These are phyloP conservation scores for Dissoconium aciculare DNA, from an alignment of 2,329 filamentous ascomycete genomes.

Conservation along the genomic window DNA sequence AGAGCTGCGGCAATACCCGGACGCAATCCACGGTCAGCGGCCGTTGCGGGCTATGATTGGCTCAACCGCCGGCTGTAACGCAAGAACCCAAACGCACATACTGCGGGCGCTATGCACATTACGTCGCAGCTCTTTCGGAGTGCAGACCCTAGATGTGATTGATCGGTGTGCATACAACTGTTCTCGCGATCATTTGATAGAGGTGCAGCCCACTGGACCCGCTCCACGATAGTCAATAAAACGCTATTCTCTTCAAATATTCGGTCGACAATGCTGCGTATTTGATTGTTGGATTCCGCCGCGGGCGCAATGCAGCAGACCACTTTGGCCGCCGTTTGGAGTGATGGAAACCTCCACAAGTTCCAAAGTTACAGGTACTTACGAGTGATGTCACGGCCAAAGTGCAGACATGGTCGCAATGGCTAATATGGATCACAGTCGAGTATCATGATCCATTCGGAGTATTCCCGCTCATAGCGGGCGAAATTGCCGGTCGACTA, in stretches of 20 bases:
- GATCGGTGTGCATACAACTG: too few relatives aligned
- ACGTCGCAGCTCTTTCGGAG: too few relatives aligned
- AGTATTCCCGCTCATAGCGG: slow-evolving; percentile 67
- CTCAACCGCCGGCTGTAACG: not conserved
- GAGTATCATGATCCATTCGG: slow-evolving; percentile 92
- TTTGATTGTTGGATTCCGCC: too few relatives aligned
- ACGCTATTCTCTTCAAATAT: too few relatives aligned
- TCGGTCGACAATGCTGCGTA: too few relatives aligned
- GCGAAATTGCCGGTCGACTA: slow-evolving; percentile 61
- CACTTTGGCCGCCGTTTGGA: slow-evolving; percentile 11
- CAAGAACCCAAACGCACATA: not conserved
- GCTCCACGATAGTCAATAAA: too few relatives aligned
- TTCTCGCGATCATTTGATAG: too few relatives aligned
- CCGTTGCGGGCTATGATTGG: not conserved
- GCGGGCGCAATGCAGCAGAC: slow-evolving; percentile 17
- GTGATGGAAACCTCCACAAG: slow-evolving; percentile 26
- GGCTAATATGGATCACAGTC: slow-evolving; percentile 46
- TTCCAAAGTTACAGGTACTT: slow-evolving; percentile 37
- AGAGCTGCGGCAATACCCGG: slow-evolving; percentile 1
- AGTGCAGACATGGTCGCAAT: too few relatives aligned
- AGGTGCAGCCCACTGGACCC: too few relatives aligned
- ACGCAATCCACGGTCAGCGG: not conserved
- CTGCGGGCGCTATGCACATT: too few relatives aligned
- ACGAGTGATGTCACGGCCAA: slow-evolving; percentile 1
- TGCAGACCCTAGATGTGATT: too few relatives aligned